Evolutionary conservation across 129 eudicot genomes (phyloP).

Genomic region (Apium graveolens): DNA sequence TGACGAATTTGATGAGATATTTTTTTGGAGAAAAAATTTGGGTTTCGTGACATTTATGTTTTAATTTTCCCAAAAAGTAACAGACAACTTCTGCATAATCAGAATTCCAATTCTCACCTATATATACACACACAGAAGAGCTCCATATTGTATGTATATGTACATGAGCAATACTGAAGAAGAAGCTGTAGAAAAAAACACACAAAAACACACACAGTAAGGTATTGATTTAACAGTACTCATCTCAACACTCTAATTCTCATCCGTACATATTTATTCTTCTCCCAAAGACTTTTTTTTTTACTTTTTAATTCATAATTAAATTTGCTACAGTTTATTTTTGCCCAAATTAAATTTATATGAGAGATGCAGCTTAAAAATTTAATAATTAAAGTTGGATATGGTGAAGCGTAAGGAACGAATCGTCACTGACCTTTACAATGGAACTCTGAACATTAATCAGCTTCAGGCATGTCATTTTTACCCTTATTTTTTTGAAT

Average conservation of each 20-base stretch:
- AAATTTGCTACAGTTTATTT: background rate
- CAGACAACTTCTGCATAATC: background rate
- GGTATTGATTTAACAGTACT: background rate
- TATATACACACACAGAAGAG: background rate
- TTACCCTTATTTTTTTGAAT: background rate
- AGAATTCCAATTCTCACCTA: background rate
- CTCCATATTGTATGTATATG: background rate
- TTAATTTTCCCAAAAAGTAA: too few species aligned
- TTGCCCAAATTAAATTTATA: background rate
- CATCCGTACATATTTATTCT: background rate
- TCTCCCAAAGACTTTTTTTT: background rate
- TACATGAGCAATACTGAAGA: too few species aligned
- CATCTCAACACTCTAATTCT: background rate
- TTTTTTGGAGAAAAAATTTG: too few species aligned
- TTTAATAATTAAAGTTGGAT: background rate
- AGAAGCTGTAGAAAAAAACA: background rate
- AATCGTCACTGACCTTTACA: conserved; percentile 2
- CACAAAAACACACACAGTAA: background rate
- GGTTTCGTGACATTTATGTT: too few species aligned
- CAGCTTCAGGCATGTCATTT: background rate
- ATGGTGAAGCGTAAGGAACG: conserved; percentile 11
- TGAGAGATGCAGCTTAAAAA: background rate
- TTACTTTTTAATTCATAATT: background rate
- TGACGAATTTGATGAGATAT: too few species aligned
- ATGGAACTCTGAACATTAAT: background rate